Evolutionary conservation across 805 yeast genomes (phyloP).

Genomic region (Yarrowia deformans): DNA sequence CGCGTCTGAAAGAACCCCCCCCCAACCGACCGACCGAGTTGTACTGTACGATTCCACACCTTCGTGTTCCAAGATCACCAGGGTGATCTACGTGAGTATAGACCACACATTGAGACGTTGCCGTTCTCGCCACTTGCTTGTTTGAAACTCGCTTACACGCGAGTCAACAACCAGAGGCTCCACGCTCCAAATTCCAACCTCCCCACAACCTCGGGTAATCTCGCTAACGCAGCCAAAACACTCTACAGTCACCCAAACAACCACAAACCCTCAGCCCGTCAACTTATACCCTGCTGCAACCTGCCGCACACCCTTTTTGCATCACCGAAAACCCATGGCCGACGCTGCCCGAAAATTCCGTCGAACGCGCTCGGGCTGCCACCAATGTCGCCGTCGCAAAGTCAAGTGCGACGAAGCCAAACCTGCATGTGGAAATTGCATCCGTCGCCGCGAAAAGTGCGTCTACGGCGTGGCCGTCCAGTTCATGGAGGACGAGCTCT

Average conservation of each 20-base stretch:
- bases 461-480: slow-evolving; percentile 29
- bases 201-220: slow-evolving; percentile 36
- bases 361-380: slow-evolving; percentile 38
- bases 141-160: slow-evolving; percentile 5
- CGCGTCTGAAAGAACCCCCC: neutral
- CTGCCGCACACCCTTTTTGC: slow-evolving; percentile 29
- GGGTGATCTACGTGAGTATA: slow-evolving; percentile 5
- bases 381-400: slow-evolving; percentile 38
- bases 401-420: slow-evolving; percentile 39
- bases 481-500: slow-evolving; percentile 29
- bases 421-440: slow-evolving; percentile 36
- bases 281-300: slow-evolving; percentile 34
- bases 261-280: slow-evolving; percentile 28
- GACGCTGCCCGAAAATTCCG: slow-evolving; percentile 39
- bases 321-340: slow-evolving; percentile 35
- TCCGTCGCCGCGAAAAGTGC: slow-evolving; percentile 32
- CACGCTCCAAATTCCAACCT: slow-evolving; percentile 28
- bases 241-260: slow-evolving; percentile 34
- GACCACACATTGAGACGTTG: too few relatives aligned
- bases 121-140: too few relatives aligned
- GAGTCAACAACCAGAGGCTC: too few relatives aligned
- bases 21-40: too few relatives aligned
- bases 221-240: slow-evolving; percentile 35
- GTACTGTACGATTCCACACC: too few relatives aligned
- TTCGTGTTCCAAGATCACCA: too few relatives aligned